Conservation (phyloP, 2,329 filamentous ascomycete species). For the Stagonosporopsis cucurbitacearum region DNA sequence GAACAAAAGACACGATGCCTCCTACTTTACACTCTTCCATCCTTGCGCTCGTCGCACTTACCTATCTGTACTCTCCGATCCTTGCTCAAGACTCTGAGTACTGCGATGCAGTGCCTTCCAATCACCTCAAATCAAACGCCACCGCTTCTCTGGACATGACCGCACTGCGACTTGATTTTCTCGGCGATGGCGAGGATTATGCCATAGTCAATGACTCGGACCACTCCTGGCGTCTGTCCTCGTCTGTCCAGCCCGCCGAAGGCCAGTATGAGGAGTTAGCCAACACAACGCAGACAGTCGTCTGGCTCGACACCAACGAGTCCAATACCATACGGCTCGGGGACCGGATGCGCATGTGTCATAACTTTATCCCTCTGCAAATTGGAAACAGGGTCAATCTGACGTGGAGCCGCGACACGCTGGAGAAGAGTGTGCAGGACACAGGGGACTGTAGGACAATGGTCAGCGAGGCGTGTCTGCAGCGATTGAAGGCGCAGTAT, state of each 20-base stretch:
- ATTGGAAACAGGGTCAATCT: not conserved
- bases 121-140: not conserved
- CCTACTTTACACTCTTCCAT: not conserved
- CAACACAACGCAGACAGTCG: not conserved
- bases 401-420: conserved; percentile 1
- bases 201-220: not conserved
- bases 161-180: not conserved
- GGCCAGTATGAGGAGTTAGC: not conserved
- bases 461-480: conserved; percentile 1
- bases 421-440: conserved; percentile 3
- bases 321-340: not conserved
- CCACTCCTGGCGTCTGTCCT: not conserved
- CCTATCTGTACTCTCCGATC: not conserved
- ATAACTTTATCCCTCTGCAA: conserved; percentile 3
- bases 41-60: not conserved
- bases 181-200: not conserved
- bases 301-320: conserved; percentile 1
- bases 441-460: conserved; percentile 4
- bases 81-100: not conserved
- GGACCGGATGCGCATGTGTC: not conserved
- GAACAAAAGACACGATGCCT: not conserved
- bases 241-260: not conserved
- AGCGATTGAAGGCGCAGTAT: not conserved
- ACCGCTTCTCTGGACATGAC: not conserved
- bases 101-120: not conserved